phyloP scores from a whole-genome alignment of 2,329 filamentous ascomycete genomes.

The Epichloe sylvatica region DNA sequence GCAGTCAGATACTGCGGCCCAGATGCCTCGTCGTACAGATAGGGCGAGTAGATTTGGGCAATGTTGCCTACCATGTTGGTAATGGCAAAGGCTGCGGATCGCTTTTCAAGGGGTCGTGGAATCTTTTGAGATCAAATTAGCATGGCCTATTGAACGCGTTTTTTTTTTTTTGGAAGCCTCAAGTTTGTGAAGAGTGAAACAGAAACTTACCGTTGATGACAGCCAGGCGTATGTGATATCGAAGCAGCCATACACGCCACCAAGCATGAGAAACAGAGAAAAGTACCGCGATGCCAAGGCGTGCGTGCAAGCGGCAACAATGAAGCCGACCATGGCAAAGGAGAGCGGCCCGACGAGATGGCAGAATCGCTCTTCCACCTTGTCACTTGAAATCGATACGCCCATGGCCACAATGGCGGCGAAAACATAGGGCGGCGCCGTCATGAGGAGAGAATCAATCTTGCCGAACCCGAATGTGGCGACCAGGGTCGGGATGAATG shows the following conservation, averaged over 20 bases:
- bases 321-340: conserved; percentile 49
- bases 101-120: conserved; percentile 4
- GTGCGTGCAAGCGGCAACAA: conserved; percentile 48
- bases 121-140: background rate
- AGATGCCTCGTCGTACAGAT: conserved; percentile 2
- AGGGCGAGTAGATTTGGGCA: conserved; percentile 5
- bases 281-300: conserved; percentile 2
- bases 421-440: conserved; percentile 51
- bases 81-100: conserved; percentile 4
- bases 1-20: conserved; percentile 4
- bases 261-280: conserved; percentile 5
- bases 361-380: conserved; percentile 54
- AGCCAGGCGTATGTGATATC: conserved; percentile 4
- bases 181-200: background rate
- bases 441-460: conserved; percentile 39
- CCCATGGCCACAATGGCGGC: conserved; percentile 45
- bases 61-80: conserved; percentile 5
- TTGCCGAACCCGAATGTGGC: conserved; percentile 24
- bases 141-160: background rate
- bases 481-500: conserved; percentile 6
- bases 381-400: conserved; percentile 58
- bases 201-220: conserved; percentile 3
- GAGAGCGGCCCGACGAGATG: conserved; percentile 50
- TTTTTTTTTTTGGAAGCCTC: no score
- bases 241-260: conserved; percentile 5